Evolutionary conservation across 352 stramenopile species (phyloP), one percentile per base, ranked within the genome.

Genomic region (Globisporangium ultimum): DNA sequence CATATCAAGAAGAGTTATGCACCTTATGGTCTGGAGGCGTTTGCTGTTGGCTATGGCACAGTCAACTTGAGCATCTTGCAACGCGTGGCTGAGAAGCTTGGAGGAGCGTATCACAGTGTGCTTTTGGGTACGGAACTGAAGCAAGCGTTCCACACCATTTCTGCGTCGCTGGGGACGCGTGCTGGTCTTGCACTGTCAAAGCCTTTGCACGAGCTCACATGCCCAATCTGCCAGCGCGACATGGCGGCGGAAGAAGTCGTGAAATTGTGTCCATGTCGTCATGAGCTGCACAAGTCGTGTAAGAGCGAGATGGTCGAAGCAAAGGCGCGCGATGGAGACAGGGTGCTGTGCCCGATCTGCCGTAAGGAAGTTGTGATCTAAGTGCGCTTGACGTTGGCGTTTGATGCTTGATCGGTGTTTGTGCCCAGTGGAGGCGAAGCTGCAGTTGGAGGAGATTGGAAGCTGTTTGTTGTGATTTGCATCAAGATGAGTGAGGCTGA

Each of bases 121-220:
- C 64, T 93, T 10, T 75, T 73, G 0, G 80, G 80, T 2, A 82
- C 74, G 7, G 86, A 93, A 50, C 57, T 93, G 32, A 88, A 88
- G 63, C 63, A 72, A n/a, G 87, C 80, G 36, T 92, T 95, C 48
- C 71, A 80, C 60, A 73, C 70, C 17, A 95, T 93, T 50, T 90
- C 80, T 2, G 80, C 81, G 8, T 92, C 86, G 20, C 54, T 93
- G 36, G 76, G 75, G 43, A 84, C 74, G 18, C 74, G 72, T 45
- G 70, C 70, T 0, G 83, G 85, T 2, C 53, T 95, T 24, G 80
- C 72, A 8, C 57, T 93, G 38, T 61, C 70, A 14, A 86, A 84
- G 69, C 74, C 77, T 1, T 64, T 73, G 17, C 77, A 91, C 52
- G 81, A 91, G 28, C 61, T 68, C n/a, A 72, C 79, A 42, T 65